Base-by-base conservation (phyloP, 1,284 basidiomycete species). In the Pholiota adiposa region DNA sequence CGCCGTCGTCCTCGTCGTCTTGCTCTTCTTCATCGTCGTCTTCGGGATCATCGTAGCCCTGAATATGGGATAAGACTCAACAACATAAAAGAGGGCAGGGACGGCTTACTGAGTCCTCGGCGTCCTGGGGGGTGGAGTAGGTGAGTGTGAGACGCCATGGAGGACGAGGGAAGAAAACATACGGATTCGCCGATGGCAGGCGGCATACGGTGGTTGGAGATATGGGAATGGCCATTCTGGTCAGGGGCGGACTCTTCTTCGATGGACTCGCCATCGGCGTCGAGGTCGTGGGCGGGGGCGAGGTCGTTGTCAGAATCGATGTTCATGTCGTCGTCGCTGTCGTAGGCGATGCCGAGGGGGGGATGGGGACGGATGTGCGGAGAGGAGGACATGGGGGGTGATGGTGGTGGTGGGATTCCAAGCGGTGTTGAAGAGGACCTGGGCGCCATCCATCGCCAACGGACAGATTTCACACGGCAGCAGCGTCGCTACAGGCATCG, bases 21-120 rank as follows among this genome's bases (percentile, higher is more conserved):
- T 84, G 82, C 34, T 86, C 80, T 59, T 85, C 82, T 12, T 73
- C 79, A 29, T 82, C 81, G 11, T 79, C 80, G 58, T 85, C 81
- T 59, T 76, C 83, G 59, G 77, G 77, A 67, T 86, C 85, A 57
- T 90, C 89, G 67, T 89, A 90, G 55, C 88, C 89, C 89, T 91
- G 68, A 36, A 19, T 43, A 43, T 63, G 64, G 53, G 64, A 64
- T 65, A 53, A 67, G 65, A 57, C 61, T 59, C 58, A 51, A 60
- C 41, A 59, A 60, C 61, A 65, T 70, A 64, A 63, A 31, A 65
- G 21, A 52, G 63, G 59, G 56, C 62, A 65, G n/a, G 56, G 56
- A 60, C 51, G 56, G 76, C 86, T 63, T 74, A 89, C 89, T 66
- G 88, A 90, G 69, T 90, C 87, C 62, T 90, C 89, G 27, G 83